Evolutionary conservation across 768 basidiomycete genomes (phyloP), one percentile per base, ranked within the genome.

Genomic region (Trametes villosa): DNA sequence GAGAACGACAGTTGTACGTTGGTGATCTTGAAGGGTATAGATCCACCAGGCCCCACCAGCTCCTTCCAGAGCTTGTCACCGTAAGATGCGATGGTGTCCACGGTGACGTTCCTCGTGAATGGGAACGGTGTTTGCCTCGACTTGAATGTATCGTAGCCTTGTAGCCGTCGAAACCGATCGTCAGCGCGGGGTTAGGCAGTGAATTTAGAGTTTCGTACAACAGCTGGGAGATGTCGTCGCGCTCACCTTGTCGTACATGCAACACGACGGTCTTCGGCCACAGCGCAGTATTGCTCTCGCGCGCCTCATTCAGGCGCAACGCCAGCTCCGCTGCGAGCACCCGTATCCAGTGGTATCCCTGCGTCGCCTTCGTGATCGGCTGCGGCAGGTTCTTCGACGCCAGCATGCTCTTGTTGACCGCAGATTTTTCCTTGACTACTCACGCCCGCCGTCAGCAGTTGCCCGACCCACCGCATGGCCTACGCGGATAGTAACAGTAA

Each of bases 231-330:
- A n/a, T n/a, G n/a, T n/a, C n/a, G n/a, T n/a, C 38, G 29, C 9
- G 36, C 70, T 59, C 55, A 84, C 94, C 89, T 79, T 88, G 87
- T 29, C 91, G 80, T 29, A 86, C 82, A 64, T 88, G 86, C 31
- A 99, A 75, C 18, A 90, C 93, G 45, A 99, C 78, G 0, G 91
- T 91, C 74, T 93, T 98, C 0, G 97, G 97, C 97, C 96, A 96
- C 9, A 93, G 68, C 42, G 87, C 88, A 0, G 91, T 86, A 15
- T 83, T 82, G 1, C 77, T 74, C 60, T 89, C 83, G 2, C 97
- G 79, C 1, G 91, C 92, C 58, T 98, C 94, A 33, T 84, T 86
- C 33, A 99, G 78, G 48, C 97, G 81, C 9, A 96, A 78, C 7
- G 91, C 86, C 20, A 99, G 81, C 68, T 99, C 97, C 15, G 94